phyloP scores from a whole-genome alignment of 2,329 filamentous ascomycete species.

The Fusarium agapanthi region DNA sequence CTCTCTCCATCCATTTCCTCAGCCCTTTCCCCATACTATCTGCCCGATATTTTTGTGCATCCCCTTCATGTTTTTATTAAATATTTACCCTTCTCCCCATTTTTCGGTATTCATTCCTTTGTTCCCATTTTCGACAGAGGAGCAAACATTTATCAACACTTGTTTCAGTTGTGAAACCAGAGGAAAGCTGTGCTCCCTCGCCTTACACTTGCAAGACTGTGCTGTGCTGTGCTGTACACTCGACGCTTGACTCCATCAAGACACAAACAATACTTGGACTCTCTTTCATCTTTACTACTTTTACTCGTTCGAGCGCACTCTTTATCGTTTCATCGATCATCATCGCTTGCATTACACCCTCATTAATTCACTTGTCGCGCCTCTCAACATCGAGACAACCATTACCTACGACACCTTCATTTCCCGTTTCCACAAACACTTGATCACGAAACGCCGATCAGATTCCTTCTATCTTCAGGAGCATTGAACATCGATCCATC shows the following conservation, averaged over 20 bases:
- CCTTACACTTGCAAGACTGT: slow-evolving; percentile 9
- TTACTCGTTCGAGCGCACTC: background rate
- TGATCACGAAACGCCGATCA: slow-evolving; percentile 10
- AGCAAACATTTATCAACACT: slow-evolving; percentile 30
- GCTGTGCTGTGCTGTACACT: background rate
- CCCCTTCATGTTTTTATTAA: slow-evolving; percentile 23
- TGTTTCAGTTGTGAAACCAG: slow-evolving; percentile 37
- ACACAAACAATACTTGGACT: slow-evolving; percentile 6
- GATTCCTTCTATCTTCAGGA: slow-evolving; percentile 14
- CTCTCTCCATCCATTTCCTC: slow-evolving; percentile 12
- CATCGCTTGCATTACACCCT: background rate
- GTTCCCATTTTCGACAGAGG: background rate
- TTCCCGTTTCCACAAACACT: slow-evolving; percentile 2
- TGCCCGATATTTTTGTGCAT: slow-evolving; percentile 22
- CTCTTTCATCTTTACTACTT: slow-evolving; percentile 7
- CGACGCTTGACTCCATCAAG: background rate
- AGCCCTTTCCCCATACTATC: slow-evolving; percentile 15
- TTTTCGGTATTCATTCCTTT: background rate
- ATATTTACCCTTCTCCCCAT: background rate
- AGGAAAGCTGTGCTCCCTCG: slow-evolving; percentile 42
- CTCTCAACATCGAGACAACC: slow-evolving; percentile 1
- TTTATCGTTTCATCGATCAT: background rate
- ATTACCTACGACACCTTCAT: slow-evolving; percentile 22
- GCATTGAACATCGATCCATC: background rate
- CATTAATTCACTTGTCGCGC: slow-evolving; percentile 1